Evolutionary conservation across 768 basidiomycete genomes (phyloP).

Genomic region (Pisolithus microcarpus): DNA sequence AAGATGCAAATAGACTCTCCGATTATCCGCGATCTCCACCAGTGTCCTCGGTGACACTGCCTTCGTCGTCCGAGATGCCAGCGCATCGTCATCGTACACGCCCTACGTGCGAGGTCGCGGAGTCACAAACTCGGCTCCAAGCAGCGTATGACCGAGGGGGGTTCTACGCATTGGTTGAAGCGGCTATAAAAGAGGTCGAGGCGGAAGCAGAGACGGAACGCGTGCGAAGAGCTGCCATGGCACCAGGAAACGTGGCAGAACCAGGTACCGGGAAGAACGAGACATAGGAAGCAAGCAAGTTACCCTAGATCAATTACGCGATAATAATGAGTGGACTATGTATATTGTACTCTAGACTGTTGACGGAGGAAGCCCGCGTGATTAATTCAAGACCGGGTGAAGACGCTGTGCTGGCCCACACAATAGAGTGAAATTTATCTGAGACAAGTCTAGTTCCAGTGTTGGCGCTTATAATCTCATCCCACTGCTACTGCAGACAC

Average conservation of each 20-base stretch:
- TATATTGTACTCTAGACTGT: too few relatives aligned
- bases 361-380: too few relatives aligned
- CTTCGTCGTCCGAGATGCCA: not conserved
- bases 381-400: too few relatives aligned
- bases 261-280: not conserved
- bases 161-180: conserved; percentile 46
- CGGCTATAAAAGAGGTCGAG: conserved; percentile 50
- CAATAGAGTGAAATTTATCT: too few relatives aligned
- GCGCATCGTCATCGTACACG: not conserved
- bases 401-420: too few relatives aligned
- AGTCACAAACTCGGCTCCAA: conserved; percentile 45
- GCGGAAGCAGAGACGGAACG: conserved; percentile 48
- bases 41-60: not conserved
- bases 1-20: not conserved
- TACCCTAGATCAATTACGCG: not conserved
- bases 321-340: too few relatives aligned
- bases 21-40: not conserved
- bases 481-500: not conserved
- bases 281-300: not conserved
- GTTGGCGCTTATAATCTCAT: not conserved
- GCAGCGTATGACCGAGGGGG: conserved; percentile 57
- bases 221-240: conserved; percentile 11
- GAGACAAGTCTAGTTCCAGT: too few relatives aligned
- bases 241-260: not conserved
- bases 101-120: conserved; percentile 21